phyloP scores from a whole-genome alignment of 768 basidiomycete species.

The Tylopilus balloui region DNA sequence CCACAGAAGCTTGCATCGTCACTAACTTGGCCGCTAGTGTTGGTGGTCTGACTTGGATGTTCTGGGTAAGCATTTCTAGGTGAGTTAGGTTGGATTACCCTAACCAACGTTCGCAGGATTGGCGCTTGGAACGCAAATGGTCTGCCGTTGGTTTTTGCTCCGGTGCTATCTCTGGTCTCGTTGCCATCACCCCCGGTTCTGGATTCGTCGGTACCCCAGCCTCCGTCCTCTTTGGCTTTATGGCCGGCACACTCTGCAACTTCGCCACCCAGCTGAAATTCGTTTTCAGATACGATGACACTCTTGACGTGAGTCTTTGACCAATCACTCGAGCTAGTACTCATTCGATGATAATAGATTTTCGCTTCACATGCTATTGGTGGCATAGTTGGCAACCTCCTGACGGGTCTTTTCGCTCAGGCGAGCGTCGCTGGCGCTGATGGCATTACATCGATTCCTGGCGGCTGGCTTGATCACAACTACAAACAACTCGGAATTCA shows the following conservation, averaged over 20 bases:
- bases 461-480: slow-evolving; percentile 86
- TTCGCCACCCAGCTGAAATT: slow-evolving; percentile 96
- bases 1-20: slow-evolving; percentile 83
- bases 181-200: slow-evolving; percentile 84
- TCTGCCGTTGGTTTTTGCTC: slow-evolving; percentile 93
- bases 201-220: slow-evolving; percentile 82
- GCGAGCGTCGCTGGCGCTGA: slow-evolving; percentile 75
- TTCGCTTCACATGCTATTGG: slow-evolving; percentile 84
- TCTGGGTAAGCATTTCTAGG: slow-evolving; percentile 51
- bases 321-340: background rate
- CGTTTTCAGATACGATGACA: slow-evolving; percentile 68
- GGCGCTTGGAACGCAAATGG: slow-evolving; percentile 91
- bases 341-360: slow-evolving; percentile 46
- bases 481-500: slow-evolving; percentile 84
- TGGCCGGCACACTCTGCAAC: slow-evolving; percentile 83
- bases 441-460: slow-evolving; percentile 58
- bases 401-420: slow-evolving; percentile 89
- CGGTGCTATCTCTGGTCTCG: slow-evolving; percentile 86
- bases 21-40: slow-evolving; percentile 90
- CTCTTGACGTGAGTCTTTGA: slow-evolving; percentile 58
- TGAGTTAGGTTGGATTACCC: background rate
- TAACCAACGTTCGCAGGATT: slow-evolving; percentile 53
- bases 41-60: slow-evolving; percentile 90
- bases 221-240: slow-evolving; percentile 78
- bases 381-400: slow-evolving; percentile 74